Conservation (phyloP, 2,329 filamentous ascomycete species). For the Daldinia sp. region DNA sequence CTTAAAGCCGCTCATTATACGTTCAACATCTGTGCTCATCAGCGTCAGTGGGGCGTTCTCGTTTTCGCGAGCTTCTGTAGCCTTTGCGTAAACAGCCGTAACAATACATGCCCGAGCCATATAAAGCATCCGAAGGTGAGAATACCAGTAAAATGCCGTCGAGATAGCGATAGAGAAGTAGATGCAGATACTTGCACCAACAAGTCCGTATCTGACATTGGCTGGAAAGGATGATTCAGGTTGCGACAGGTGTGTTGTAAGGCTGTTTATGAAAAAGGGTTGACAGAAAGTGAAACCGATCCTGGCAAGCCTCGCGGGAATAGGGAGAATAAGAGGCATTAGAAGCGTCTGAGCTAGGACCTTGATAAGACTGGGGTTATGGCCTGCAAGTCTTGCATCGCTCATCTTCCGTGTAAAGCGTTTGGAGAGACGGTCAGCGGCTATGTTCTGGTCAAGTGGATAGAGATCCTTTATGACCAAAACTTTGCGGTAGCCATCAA, state of each 20-base stretch:
- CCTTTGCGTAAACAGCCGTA: slow-evolving; percentile 52
- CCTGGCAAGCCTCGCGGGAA: slow-evolving; percentile 46
- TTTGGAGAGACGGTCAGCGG: slow-evolving; percentile 25
- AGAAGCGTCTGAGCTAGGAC: slow-evolving; percentile 16
- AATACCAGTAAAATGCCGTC: slow-evolving; percentile 56
- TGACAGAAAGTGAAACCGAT: slow-evolving; percentile 52
- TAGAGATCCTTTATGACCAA: slow-evolving; percentile 36
- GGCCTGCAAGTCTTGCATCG: background rate
- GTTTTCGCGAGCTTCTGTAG: slow-evolving; percentile 48
- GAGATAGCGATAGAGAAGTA: slow-evolving; percentile 58
- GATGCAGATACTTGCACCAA: slow-evolving; percentile 56
- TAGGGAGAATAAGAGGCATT: slow-evolving; percentile 29
- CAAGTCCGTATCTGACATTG: slow-evolving; percentile 57
- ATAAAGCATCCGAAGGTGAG: slow-evolving; percentile 51
- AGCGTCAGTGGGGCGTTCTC: slow-evolving; percentile 59
- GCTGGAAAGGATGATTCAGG: slow-evolving; percentile 33
- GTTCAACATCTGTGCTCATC: slow-evolving; percentile 62
- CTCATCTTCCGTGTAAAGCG: slow-evolving; percentile 9
- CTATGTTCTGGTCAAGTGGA: slow-evolving; percentile 33
- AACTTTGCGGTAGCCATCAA: slow-evolving; percentile 35
- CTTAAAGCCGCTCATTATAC: slow-evolving; percentile 53
- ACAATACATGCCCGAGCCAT: slow-evolving; percentile 51
- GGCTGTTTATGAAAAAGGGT: slow-evolving; percentile 51
- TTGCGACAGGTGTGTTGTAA: slow-evolving; percentile 50
- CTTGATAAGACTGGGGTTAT: slow-evolving; percentile 19